Evolutionary conservation across 257 asterid genomes (phyloP).

Genomic region (Rehmannia glutinosa): DNA sequence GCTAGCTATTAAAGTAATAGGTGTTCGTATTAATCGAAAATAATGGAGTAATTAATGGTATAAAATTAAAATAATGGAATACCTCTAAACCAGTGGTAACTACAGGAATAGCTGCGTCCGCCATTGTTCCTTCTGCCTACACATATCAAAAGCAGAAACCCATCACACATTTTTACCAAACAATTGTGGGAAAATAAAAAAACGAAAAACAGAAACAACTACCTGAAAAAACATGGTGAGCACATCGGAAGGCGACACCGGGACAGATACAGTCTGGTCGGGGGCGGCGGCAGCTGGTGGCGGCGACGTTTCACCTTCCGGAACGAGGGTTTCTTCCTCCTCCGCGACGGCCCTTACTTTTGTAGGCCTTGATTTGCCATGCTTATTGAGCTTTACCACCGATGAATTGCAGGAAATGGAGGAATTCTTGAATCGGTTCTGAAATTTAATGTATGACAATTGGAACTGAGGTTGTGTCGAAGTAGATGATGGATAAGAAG

Average conservation of each 20-base stretch:
- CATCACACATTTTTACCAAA: slow-evolving; percentile 21
- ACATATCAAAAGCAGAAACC: not conserved
- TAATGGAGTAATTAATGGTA: not conserved
- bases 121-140: slow-evolving; percentile 76
- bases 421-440: not conserved
- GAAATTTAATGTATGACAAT: slow-evolving; percentile 5
- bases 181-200: not conserved
- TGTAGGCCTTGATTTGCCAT: slow-evolving; percentile 13
- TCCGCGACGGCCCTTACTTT: slow-evolving; percentile 35
- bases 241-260: slow-evolving; percentile 69
- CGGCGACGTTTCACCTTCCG: slow-evolving; percentile 26
- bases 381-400: slow-evolving; percentile 5
- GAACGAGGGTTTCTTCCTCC: slow-evolving; percentile 36
- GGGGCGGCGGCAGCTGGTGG: slow-evolving; percentile 23
- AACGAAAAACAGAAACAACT: slow-evolving; percentile 2
- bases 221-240: slow-evolving; percentile 81
- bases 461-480: slow-evolving; percentile 3
- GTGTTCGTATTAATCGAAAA: not conserved
- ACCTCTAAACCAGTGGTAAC: slow-evolving; percentile 71
- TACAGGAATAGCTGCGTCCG: slow-evolving; percentile 50
- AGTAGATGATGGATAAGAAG: slow-evolving; percentile 12
- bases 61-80: not conserved
- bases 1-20: no score
- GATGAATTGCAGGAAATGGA: slow-evolving; percentile 24
- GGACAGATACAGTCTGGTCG: slow-evolving; percentile 67